Evolutionary conservation across 2,329 filamentous ascomycete genomes (phyloP).

Genomic region (Fusarium domesticum): DNA sequence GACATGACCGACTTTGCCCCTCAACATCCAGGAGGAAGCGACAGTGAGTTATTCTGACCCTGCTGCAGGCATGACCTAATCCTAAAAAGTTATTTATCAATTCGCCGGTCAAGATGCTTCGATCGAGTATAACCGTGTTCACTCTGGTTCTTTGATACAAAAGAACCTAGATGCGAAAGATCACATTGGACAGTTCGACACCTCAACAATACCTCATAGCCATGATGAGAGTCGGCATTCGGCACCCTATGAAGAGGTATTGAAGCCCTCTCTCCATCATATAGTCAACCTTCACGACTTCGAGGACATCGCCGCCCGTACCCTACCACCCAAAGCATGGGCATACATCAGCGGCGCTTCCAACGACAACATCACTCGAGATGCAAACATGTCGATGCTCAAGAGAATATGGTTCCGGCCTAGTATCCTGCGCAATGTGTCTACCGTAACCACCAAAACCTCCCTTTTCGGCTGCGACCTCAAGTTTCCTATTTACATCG

Average conservation of each 20-base stretch:
- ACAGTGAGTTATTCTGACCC: conserved; percentile 3
- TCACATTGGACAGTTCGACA: background rate
- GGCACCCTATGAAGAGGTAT: background rate
- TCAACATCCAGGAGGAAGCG: conserved; percentile 22
- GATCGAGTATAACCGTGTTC: conserved; percentile 22
- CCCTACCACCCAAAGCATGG: conserved; percentile 19
- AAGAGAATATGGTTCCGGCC: conserved; percentile 26
- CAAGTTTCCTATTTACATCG: conserved; percentile 21
- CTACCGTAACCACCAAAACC: conserved; percentile 11
- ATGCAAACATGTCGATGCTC: conserved; percentile 18
- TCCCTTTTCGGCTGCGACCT: conserved; percentile 21
- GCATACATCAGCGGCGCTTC: conserved; percentile 26
- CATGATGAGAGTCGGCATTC: background rate
- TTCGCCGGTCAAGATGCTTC: conserved; percentile 28
- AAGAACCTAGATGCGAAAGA: conserved; percentile 11
- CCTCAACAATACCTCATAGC: background rate
- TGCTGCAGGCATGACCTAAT: background rate
- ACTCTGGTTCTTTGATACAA: conserved; percentile 21
- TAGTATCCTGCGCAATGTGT: conserved; percentile 23
- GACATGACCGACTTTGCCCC: conserved; percentile 41
- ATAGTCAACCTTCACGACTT: conserved; percentile 30
- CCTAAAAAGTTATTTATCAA: conserved; percentile 22
- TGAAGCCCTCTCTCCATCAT: background rate
- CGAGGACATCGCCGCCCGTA: conserved; percentile 15
- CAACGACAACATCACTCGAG: conserved; percentile 26